phyloP scores from a whole-genome alignment of 2,329 filamentous ascomycete species.

The Neonectria magnoliae region DNA sequence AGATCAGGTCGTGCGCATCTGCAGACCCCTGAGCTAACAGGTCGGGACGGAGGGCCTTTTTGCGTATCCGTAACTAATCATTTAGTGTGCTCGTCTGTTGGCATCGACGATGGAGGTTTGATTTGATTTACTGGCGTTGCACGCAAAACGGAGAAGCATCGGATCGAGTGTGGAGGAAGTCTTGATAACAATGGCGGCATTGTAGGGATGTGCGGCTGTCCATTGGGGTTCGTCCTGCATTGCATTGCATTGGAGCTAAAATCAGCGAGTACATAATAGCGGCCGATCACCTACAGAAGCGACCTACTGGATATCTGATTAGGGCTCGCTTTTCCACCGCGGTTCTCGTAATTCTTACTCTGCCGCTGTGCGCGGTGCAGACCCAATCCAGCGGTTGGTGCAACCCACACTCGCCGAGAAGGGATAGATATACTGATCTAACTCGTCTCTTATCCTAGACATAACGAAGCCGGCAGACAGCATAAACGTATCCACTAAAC shows the following conservation, averaged over 20 bases:
- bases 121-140: background rate
- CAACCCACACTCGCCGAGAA: constrained; percentile 12
- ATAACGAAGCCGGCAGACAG: background rate
- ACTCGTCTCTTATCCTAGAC: too few relatives aligned
- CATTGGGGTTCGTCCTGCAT: background rate
- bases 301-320: too few relatives aligned
- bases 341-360: constrained; percentile 2
- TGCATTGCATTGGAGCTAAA: constrained; percentile 3
- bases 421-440: background rate
- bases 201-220: background rate
- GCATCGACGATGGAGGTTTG: background rate
- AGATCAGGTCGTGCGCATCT: constrained; percentile 17
- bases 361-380: background rate
- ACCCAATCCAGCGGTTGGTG: constrained; percentile 13
- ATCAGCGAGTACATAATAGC: background rate
- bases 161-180: background rate
- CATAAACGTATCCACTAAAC: background rate
- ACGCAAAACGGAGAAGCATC: background rate
- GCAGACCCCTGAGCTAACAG: constrained; percentile 22
- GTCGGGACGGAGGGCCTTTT: background rate
- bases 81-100: background rate
- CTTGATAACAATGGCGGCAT: background rate
- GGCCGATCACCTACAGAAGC: background rate
- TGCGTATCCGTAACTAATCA: background rate
- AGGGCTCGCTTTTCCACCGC: background rate